Conservation (phyloP, 768 basidiomycete species). For the Royoungia palumana region DNA sequence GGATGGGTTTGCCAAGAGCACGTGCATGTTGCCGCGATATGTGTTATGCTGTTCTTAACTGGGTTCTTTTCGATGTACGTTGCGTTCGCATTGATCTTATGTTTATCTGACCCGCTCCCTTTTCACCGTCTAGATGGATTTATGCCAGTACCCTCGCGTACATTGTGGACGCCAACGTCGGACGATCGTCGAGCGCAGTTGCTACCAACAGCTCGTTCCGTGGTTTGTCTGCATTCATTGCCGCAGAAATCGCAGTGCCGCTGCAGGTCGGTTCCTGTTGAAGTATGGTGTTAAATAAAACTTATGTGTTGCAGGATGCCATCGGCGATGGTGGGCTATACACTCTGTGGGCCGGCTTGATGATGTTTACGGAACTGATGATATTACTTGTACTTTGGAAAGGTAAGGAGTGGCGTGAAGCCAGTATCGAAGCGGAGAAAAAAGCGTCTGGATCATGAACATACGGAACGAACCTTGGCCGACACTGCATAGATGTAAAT, state of each 20-base stretch:
- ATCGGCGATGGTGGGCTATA: conserved; percentile 84
- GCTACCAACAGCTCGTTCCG: conserved; percentile 77
- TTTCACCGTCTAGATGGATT: conserved; percentile 41
- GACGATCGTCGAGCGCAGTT: conserved; percentile 72
- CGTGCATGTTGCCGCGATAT: conserved; percentile 64
- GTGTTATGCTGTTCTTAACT: conserved; percentile 66
- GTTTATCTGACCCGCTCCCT: neutral
- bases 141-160: conserved; percentile 77
- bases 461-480: no score
- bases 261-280: conserved; percentile 40
- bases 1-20: conserved; percentile 73
- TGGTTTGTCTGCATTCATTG: conserved; percentile 63
- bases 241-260: conserved; percentile 72
- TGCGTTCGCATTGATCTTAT: neutral
- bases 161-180: conserved; percentile 82
- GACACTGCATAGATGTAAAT: no score
- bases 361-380: conserved; percentile 51
- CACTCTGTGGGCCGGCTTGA: conserved; percentile 59
- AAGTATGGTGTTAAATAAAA: no score
- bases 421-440: conserved; percentile 43
- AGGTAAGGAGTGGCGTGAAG: conserved; percentile 59
- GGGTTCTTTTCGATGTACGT: conserved; percentile 75
- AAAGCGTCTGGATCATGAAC: neutral
- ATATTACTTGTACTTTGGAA: conserved; percentile 59
- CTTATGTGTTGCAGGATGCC: conserved; percentile 44